These are phyloP conservation scores for Polychaeton citri DNA, from an alignment of 2,329 filamentous ascomycete genomes.

Conservation along the genomic window DNA sequence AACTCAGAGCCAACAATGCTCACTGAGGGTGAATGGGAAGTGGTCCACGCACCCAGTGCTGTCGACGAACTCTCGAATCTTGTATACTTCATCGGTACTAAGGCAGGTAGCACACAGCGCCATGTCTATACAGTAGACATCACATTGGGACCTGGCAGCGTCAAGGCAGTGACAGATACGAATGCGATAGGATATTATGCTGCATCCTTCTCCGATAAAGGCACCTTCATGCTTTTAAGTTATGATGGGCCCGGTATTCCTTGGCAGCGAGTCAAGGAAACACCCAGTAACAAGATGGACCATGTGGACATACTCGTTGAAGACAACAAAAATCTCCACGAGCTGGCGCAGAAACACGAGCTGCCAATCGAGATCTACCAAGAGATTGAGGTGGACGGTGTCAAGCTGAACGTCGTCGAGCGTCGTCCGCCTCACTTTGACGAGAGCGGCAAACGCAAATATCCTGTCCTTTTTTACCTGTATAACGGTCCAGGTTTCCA, in stretches of 20 bases:
- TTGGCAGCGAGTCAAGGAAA: slow-evolving; percentile 81
- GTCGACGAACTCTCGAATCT: slow-evolving; percentile 74
- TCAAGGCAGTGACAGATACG: slow-evolving; percentile 62
- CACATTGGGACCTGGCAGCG: slow-evolving; percentile 49
- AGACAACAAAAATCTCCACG: slow-evolving; percentile 57
- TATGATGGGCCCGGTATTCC: slow-evolving; percentile 78
- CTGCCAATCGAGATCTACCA: slow-evolving; percentile 73
- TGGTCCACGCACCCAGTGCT: slow-evolving; percentile 69
- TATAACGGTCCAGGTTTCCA: slow-evolving; percentile 96
- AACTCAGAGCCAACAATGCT: slow-evolving; percentile 70
- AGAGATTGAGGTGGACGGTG: slow-evolving; percentile 71
- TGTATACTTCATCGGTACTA: slow-evolving; percentile 82
- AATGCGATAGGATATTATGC: slow-evolving; percentile 63
- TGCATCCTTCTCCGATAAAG: slow-evolving; percentile 70
- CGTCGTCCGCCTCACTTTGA: slow-evolving; percentile 83
- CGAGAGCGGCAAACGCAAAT: slow-evolving; percentile 52
- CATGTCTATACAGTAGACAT: slow-evolving; percentile 85
- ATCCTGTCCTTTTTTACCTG: slow-evolving; percentile 87
- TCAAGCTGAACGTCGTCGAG: slow-evolving; percentile 62
- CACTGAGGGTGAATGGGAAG: slow-evolving; percentile 84
- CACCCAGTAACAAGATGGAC: slow-evolving; percentile 48
- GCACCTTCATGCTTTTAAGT: slow-evolving; percentile 70
- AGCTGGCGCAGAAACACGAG: slow-evolving; percentile 60
- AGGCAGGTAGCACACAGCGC: slow-evolving; percentile 75
- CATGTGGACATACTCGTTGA: slow-evolving; percentile 61